These are phyloP conservation scores for Entomortierella lignicola DNA, from an alignment of 192 early-diverging fungal species.

Conservation along the genomic window DNA sequence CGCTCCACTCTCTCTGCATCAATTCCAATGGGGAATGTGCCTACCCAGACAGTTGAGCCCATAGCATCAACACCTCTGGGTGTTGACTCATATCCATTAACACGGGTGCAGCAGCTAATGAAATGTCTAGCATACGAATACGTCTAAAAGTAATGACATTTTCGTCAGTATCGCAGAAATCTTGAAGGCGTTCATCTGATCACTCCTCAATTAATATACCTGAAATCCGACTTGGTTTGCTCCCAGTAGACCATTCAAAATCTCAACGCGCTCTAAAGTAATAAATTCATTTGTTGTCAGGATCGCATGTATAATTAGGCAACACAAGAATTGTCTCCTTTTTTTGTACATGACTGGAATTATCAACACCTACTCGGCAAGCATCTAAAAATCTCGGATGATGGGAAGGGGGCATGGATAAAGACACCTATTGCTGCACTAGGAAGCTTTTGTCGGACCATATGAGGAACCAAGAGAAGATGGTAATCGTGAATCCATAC, in stretches of 20 bases:
- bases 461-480: conserved; percentile 88
- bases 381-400: conserved; percentile 95
- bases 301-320: no score
- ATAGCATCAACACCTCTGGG: conserved; percentile 93
- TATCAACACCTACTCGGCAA: conserved; percentile 71
- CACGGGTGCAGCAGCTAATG: conserved; percentile 89
- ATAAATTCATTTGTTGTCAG: not conserved
- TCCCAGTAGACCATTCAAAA: conserved; percentile 89
- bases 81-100: conserved; percentile 91
- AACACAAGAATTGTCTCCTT: not conserved
- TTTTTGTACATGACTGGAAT: not conserved
- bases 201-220: conserved; percentile 30
- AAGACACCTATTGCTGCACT: conserved; percentile 92
- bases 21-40: conserved; percentile 97
- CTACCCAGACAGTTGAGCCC: conserved; percentile 82
- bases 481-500: conserved; percentile 99
- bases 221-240: conserved; percentile 95
- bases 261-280: conserved; percentile 77
- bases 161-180: no score
- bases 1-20: conserved; percentile 80
- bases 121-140: conserved; percentile 97
- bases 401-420: conserved; percentile 96
- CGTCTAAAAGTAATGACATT: conserved; percentile 68
- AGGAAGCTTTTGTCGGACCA: conserved; percentile 85
- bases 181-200: no score